Base-by-base conservation (phyloP, 805 yeast genomes). In the Sungouiella thailandica region DNA sequence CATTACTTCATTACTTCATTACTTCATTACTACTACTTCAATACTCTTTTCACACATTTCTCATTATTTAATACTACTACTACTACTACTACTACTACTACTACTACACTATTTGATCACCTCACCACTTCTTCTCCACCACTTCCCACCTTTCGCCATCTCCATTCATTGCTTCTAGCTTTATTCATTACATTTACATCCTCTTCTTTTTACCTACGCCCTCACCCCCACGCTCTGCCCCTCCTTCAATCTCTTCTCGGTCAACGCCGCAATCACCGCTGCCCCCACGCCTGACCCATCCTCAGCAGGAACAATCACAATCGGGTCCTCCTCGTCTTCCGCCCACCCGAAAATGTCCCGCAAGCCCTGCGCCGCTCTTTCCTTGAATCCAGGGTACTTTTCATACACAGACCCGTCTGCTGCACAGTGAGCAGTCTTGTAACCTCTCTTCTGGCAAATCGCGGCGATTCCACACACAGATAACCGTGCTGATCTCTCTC, bases 271-370 rank as follows among this genome's bases (percentile, higher is more conserved):
- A 65, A 93, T 90, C 52, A 90, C 76, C 33, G 97, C 98, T 36
- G 98, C 98, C 58, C 98, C 98, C 31, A 86, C 96, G 69, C 97
- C 97, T 24, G 93, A 83, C 52, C 98, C 98, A 68, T 93, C 98
- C 68, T 90, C 96, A 46, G 98, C 97, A 38, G 94, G 84, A 25
- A 82, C 85, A 48, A 89, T 78, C 44, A 72, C 65, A 54, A 93
- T 80, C 45, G 97, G 97, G 60, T 87, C 87, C 39, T 78, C 76
- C 44, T 68, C 49, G n/a, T 40, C 48, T 13, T 50, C 43, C 19
- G 48, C 51, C 96, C 96, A 90, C 46, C 70, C 90, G 55, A 86
- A 85, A 50, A 90, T 87, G 57, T 88, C 97, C 62, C 80, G 78
- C 57, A 90, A 74, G 38, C 85, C 96, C 55, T 73, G 72, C 31